Percentiles rank a stretch among this genome's conserved stretches.
phyloP scores from a whole-genome alignment of 148 eudicot genomes.

The Chenopodium formosanum region DNA sequence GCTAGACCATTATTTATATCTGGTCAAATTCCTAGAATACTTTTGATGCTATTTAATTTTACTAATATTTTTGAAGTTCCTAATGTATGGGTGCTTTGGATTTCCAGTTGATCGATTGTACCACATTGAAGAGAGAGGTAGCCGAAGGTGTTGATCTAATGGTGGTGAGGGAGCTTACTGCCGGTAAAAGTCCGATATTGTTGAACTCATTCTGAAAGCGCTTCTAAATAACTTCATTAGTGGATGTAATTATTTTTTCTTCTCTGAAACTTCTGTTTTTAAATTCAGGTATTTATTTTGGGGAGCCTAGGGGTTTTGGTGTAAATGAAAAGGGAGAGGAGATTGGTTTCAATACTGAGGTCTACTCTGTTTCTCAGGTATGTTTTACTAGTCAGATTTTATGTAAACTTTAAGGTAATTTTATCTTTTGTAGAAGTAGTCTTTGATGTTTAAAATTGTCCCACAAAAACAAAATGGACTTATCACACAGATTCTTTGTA shows the following conservation, averaged over 20 bases:
- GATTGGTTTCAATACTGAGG: constrained; percentile 88
- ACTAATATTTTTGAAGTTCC: not conserved
- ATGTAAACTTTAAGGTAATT: not conserved
- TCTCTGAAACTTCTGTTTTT: constrained; percentile 9
- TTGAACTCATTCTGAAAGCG: not conserved
- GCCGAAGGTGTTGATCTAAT: constrained; percentile 98
- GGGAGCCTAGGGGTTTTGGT: constrained; percentile 89
- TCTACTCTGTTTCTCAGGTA: constrained; percentile 87
- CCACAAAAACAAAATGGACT: not conserved
- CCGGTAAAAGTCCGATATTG: constrained; percentile 46
- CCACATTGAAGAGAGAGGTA: constrained; percentile 89
- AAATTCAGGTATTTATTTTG: constrained; percentile 82
- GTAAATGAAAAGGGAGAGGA: constrained; percentile 81
- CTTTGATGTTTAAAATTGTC: not conserved
- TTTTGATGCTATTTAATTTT: not conserved
- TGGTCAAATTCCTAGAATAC: not conserved
- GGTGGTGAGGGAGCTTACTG: constrained; percentile 97
- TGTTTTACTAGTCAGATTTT: constrained; percentile 3
- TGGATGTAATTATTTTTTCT: not conserved
- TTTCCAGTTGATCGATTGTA: constrained; percentile 76
- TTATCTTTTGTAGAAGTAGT: not conserved
- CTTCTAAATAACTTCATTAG: no score
- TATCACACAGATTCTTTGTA: not conserved
- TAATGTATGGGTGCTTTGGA: not conserved
- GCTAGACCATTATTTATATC: not conserved